Base-by-base conservation (phyloP, 345 rosid species). In the Turritis glabra region DNA sequence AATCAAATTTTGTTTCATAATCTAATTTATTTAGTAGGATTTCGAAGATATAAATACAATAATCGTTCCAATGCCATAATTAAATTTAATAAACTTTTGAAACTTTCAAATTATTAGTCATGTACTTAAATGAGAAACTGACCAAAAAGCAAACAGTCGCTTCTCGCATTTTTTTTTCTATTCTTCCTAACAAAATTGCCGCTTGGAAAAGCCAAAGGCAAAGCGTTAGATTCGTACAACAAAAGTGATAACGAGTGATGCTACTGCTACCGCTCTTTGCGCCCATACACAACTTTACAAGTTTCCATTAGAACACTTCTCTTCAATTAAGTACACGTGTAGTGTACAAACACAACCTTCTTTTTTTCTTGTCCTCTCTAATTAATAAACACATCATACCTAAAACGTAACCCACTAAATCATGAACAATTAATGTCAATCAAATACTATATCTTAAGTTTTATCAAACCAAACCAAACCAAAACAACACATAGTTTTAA, bases 241-340 rank as follows among this genome's bases (percentile, higher is more conserved):
- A 23, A 33, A 65, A 9, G 23, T 51, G 59, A 66, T 15, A 33
- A 25, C 35, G 71, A 66, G 46, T 50, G 59, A 67, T 67, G 55
- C 41, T 19, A 19, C 44, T 18, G 56, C 43, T 33, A 48, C 25
- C 48, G 35, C 50, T 33, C 6, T 8, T 64, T 48, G 56, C 21
- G 29, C 0, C 53, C 25, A 10, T 26, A 29, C 60, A 43, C 53
- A 26, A 63, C 38, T 43, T 46, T 46, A 12, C 55, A 44, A 62
- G 35, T 40, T 61, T 40, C 50, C 7, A 25, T 11, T 63, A 26
- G 69, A 46, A 64, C 18, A 21, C 29, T 35, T 3, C 48, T 23
- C 14, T 8, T 47, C 41, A 47, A n/a, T n/a, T n/a, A n/a, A 47
- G 56, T 19, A 65, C 44, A 65, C 57, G 69, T 65, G 57, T 48